Evolutionary conservation across 2,329 filamentous ascomycete genomes (phyloP).

Genomic region (Blastomyces parvus): DNA sequence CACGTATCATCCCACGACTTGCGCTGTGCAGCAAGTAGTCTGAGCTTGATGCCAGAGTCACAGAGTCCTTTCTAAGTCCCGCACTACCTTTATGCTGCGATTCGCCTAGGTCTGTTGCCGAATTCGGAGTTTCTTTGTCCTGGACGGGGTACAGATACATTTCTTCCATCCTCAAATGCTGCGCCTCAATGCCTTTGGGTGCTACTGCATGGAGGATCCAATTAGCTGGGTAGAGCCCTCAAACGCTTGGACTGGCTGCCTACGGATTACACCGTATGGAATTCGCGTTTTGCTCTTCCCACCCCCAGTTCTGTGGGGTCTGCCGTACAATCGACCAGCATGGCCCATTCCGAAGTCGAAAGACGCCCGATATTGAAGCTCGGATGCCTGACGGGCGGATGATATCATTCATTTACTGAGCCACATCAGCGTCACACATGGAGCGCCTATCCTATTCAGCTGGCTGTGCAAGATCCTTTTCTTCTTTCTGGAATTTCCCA

Average conservation of each 20-base stretch:
- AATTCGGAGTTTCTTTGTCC: background rate
- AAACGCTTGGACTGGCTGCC: background rate
- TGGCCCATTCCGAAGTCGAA: background rate
- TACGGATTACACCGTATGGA: background rate
- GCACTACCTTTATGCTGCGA: background rate
- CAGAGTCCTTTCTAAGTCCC: no score
- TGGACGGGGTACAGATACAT: no score
- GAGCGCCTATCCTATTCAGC: background rate
- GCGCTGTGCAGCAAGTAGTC: background rate
- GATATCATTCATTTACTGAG: background rate
- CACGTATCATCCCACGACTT: background rate
- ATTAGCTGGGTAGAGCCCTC: slow-evolving; percentile 29
- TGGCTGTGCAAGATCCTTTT: background rate
- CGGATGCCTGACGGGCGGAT: background rate
- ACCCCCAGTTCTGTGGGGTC: no score
- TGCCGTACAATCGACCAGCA: background rate
- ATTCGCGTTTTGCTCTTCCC: background rate
- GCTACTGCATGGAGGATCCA: slow-evolving; percentile 14
- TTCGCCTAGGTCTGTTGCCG: background rate
- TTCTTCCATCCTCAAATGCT: background rate
- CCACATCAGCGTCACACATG: slow-evolving; percentile 1
- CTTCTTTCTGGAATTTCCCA: background rate
- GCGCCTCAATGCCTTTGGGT: background rate
- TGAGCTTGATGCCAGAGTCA: background rate
- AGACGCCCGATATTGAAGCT: background rate